phyloP scores from a whole-genome alignment of 163 green algal species.

The Prototheca cutis region DNA sequence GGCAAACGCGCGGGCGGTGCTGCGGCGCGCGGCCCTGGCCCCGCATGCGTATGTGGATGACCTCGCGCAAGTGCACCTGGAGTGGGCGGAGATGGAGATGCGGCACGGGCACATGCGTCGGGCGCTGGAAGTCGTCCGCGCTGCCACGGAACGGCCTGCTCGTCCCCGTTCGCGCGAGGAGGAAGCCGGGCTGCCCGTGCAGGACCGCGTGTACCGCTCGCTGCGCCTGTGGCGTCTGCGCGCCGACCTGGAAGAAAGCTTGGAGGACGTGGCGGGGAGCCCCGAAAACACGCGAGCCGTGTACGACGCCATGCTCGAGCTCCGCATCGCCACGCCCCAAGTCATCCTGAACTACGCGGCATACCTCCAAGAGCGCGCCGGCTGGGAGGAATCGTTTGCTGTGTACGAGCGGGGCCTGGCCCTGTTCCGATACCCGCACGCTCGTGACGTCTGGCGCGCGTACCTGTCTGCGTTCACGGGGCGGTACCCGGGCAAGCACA shows the following conservation, averaged over 20 bases:
- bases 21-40: constrained; percentile 19
- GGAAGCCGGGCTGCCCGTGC: constrained; percentile 45
- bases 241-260: constrained; percentile 87
- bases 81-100: constrained; percentile 96
- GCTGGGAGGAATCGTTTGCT: constrained; percentile 86
- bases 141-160: constrained; percentile 46
- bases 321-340: constrained; percentile 83
- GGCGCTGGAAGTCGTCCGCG: constrained; percentile 60
- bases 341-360: constrained; percentile 90
- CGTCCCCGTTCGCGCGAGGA: constrained; percentile 20
- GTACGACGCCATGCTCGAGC: constrained; percentile 83
- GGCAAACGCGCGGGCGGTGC: constrained; percentile 50
- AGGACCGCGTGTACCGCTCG: constrained; percentile 76
- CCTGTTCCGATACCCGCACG: constrained; percentile 93
- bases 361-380: constrained; percentile 80
- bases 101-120: constrained; percentile 71
- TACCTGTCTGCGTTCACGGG: constrained; percentile 59
- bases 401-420: constrained; percentile 87
- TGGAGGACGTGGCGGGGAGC: constrained; percentile 81
- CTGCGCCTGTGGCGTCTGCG: constrained; percentile 86
- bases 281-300: constrained; percentile 46
- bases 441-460: constrained; percentile 83
- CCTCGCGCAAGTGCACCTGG: constrained; percentile 84
- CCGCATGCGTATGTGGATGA: constrained; percentile 85
- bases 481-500: constrained; percentile 68